Percentiles rank a stretch among this genome's conserved stretches.
phyloP scores from a whole-genome alignment of 768 basidiomycete species.

The Russula sp. region DNA sequence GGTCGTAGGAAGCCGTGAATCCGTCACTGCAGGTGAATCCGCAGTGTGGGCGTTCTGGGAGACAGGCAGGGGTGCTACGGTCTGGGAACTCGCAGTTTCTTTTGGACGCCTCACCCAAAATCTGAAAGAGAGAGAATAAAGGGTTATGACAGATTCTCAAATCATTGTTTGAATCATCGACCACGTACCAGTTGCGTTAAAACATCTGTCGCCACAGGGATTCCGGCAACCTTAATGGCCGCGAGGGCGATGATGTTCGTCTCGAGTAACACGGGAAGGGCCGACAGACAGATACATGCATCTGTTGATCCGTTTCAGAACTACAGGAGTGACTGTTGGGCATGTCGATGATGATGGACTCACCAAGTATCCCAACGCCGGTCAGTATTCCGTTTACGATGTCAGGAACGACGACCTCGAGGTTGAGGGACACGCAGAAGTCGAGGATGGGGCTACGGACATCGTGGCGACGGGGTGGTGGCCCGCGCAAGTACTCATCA shows the following conservation, averaged over 20 bases:
- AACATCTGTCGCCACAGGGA: slow-evolving; percentile 33
- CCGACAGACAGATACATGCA: slow-evolving; percentile 46
- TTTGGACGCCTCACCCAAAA: slow-evolving; percentile 31
- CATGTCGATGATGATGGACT: slow-evolving; percentile 24
- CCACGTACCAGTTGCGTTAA: slow-evolving; percentile 38
- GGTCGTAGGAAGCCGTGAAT: slow-evolving; percentile 37
- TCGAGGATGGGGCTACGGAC: slow-evolving; percentile 35
- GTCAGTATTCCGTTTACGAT: slow-evolving; percentile 33
- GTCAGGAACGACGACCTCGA: slow-evolving; percentile 35
- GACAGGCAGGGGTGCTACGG: slow-evolving; percentile 42
- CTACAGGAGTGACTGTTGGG: not conserved
- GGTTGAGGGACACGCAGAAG: slow-evolving; percentile 42
- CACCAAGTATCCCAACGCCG: slow-evolving; percentile 34
- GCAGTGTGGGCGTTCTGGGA: slow-evolving; percentile 39
- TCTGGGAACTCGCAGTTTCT: slow-evolving; percentile 43
- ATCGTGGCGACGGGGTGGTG: slow-evolving; percentile 15
- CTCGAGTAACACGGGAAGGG: slow-evolving; percentile 38
- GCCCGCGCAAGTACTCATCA: slow-evolving; percentile 4
- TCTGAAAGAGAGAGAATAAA: slow-evolving; percentile 28
- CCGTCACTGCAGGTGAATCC: slow-evolving; percentile 48
- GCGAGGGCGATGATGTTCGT: slow-evolving; percentile 37
- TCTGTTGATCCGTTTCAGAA: slow-evolving; percentile 33
- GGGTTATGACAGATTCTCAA: not conserved
- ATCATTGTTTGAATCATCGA: not conserved
- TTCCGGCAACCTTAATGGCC: slow-evolving; percentile 38